Conservation (phyloP, 2,329 filamentous ascomycete genomes). For the Claviceps arundinis region DNA sequence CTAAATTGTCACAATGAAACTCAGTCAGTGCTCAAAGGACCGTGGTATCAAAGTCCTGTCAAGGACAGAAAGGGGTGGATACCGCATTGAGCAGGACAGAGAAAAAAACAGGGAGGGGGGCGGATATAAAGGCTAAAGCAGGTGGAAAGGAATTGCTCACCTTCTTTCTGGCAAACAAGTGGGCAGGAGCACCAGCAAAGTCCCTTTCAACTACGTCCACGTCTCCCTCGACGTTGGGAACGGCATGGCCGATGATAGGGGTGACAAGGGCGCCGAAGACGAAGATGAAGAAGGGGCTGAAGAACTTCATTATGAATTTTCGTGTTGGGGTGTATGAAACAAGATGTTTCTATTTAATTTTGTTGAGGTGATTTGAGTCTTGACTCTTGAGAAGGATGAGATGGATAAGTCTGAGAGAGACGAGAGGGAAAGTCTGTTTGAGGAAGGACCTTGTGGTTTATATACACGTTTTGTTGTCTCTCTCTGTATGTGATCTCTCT, state of each 20-base stretch:
- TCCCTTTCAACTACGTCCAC: not conserved
- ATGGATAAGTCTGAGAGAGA: not conserved
- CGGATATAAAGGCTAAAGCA: too few species aligned
- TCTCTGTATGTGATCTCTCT: not conserved
- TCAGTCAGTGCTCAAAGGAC: too few species aligned
- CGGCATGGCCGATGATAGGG: not conserved
- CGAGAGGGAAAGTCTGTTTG: not conserved
- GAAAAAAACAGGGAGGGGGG: too few species aligned
- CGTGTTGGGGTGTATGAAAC: too few species aligned
- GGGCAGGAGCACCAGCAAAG: too few species aligned
- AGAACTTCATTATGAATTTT: not conserved
- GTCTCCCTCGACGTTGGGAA: not conserved
- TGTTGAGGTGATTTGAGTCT: not conserved
- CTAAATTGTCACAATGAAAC: too few species aligned
- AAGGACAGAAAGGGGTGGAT: too few species aligned
- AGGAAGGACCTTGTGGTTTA: not conserved
- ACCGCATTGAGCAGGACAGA: too few species aligned
- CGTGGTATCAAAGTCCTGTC: too few species aligned
- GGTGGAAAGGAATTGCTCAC: too few species aligned
- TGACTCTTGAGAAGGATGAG: not conserved
- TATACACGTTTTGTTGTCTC: not conserved
- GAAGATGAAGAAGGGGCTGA: not conserved
- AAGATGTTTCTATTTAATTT: too few species aligned
- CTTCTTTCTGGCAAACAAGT: not conserved
- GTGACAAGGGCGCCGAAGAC: not conserved